phyloP scores from a whole-genome alignment of 2,329 filamentous ascomycete species.

The Stagonosporopsis vannaccii region DNA sequence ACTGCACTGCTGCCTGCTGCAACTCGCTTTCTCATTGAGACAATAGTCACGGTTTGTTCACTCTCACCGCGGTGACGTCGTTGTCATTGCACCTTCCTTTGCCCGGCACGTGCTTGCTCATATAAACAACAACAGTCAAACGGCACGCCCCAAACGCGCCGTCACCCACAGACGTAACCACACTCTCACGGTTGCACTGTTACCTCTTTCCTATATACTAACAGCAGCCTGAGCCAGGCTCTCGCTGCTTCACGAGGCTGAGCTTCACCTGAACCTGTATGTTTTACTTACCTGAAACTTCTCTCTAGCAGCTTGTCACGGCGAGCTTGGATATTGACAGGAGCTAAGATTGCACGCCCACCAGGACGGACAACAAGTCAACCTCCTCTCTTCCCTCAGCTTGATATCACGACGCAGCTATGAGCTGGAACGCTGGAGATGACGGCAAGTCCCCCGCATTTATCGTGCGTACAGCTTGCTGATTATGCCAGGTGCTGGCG shows the following conservation, averaged over 20 bases:
- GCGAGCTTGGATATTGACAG: background rate
- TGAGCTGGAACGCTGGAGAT: slow-evolving; percentile 33
- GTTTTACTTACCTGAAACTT: background rate
- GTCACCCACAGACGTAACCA: background rate
- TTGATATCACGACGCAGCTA: slow-evolving; percentile 14
- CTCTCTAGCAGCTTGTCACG: background rate
- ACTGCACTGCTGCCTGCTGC: too few relatives aligned
- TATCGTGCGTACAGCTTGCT: slow-evolving; percentile 15
- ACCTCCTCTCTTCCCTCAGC: background rate
- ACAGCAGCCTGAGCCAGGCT: background rate
- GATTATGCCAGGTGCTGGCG: slow-evolving; percentile 22
- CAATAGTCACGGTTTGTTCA: background rate
- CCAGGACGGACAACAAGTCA: background rate
- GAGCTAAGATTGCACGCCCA: background rate
- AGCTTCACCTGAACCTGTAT: background rate
- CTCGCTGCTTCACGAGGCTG: background rate
- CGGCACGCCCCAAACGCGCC: background rate
- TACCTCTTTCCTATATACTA: background rate
- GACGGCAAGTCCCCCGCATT: slow-evolving; percentile 17
- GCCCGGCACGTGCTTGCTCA: slow-evolving; percentile 7
- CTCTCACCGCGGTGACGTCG: background rate
- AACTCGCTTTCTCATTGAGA: background rate
- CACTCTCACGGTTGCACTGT: background rate
- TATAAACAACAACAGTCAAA: slow-evolving; percentile 1
- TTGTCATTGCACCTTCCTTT: background rate